Percentiles rank a stretch among this genome's conserved stretches.
Conservation (phyloP, 257 asterid genomes). For the Perilla frutescens region DNA sequence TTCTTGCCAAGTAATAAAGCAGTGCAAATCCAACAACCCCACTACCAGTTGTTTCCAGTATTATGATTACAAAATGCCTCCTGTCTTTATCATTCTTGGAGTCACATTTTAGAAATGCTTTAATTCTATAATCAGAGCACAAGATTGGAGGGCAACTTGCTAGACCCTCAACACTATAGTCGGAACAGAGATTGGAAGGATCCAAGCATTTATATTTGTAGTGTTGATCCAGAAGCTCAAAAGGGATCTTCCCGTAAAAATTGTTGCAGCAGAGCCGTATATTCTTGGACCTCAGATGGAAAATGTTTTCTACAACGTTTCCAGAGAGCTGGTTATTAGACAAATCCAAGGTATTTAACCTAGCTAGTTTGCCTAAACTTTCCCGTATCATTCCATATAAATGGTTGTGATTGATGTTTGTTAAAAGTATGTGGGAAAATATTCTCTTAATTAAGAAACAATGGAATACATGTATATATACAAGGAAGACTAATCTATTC, state of each 20-base stretch:
- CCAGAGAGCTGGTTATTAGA: slow-evolving; percentile 44
- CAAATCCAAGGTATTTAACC: slow-evolving; percentile 40
- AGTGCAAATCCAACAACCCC: slow-evolving; percentile 31
- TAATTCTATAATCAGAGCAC: slow-evolving; percentile 26
- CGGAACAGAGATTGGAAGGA: slow-evolving; percentile 37
- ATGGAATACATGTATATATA: too few relatives aligned
- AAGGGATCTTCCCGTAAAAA: slow-evolving; percentile 39
- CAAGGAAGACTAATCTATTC: too few relatives aligned
- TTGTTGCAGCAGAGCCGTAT: slow-evolving; percentile 37
- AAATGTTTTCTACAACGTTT: slow-evolving; percentile 21
- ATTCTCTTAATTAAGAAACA: too few relatives aligned
- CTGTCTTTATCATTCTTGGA: not conserved
- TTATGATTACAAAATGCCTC: slow-evolving; percentile 15
- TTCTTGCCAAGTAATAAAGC: slow-evolving; percentile 30
- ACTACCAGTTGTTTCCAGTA: slow-evolving; percentile 13
- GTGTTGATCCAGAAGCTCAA: slow-evolving; percentile 32
- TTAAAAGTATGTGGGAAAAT: too few relatives aligned
- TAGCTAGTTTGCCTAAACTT: slow-evolving; percentile 20
- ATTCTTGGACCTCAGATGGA: slow-evolving; percentile 21
- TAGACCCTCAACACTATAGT: slow-evolving; percentile 6
- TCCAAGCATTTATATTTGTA: slow-evolving; percentile 39
- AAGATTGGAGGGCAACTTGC: slow-evolving; percentile 32
- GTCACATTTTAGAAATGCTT: slow-evolving; percentile 21
- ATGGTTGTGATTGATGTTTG: slow-evolving; percentile 41
- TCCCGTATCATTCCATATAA: slow-evolving; percentile 37